Percentiles rank a stretch among this genome's conserved stretches.
These are phyloP conservation scores for Chimonanthus salicifolius DNA, from an alignment of 164 flowering plant genomes.

Conservation along the genomic window DNA sequence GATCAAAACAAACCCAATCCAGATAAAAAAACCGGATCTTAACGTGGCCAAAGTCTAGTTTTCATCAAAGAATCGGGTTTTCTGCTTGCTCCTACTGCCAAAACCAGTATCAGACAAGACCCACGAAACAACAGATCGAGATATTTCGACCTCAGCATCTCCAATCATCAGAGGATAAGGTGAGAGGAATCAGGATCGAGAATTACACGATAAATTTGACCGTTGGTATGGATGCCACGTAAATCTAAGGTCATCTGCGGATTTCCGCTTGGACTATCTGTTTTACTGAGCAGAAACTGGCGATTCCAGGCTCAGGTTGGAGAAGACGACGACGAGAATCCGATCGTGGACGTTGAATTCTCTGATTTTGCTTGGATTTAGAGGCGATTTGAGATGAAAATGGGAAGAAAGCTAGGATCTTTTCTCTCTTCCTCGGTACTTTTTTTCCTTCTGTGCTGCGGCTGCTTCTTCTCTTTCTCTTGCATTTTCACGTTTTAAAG, in stretches of 20 bases:
- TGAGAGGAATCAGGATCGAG: slow-evolving; percentile 4
- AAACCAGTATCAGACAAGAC: neutral
- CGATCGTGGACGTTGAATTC: neutral
- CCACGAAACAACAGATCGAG: neutral
- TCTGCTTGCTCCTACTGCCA: neutral
- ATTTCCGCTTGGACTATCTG: neutral
- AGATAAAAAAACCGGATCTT: slow-evolving; percentile 1
- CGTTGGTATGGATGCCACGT: neutral
- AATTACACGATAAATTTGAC: slow-evolving; percentile 11
- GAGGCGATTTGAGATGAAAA: neutral
- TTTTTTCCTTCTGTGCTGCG: neutral
- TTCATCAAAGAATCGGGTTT: neutral
- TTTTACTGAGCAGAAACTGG: slow-evolving; percentile 1
- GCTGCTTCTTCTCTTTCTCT: neutral
- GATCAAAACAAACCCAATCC: slow-evolving; percentile 2
- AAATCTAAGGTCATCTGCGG: slow-evolving; percentile 14
- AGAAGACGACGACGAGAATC: slow-evolving; percentile 3
- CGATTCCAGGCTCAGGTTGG: slow-evolving; percentile 8
- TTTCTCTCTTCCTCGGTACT: neutral
- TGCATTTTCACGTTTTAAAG: neutral
- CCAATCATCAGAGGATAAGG: neutral
- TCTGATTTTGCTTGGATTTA: neutral
- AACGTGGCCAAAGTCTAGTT: slow-evolving; percentile 1
- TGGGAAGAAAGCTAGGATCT: neutral
- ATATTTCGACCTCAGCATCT: neutral